Base-by-base conservation (phyloP, 2,329 filamentous ascomycete species). In the Paecilomyces niveus region DNA sequence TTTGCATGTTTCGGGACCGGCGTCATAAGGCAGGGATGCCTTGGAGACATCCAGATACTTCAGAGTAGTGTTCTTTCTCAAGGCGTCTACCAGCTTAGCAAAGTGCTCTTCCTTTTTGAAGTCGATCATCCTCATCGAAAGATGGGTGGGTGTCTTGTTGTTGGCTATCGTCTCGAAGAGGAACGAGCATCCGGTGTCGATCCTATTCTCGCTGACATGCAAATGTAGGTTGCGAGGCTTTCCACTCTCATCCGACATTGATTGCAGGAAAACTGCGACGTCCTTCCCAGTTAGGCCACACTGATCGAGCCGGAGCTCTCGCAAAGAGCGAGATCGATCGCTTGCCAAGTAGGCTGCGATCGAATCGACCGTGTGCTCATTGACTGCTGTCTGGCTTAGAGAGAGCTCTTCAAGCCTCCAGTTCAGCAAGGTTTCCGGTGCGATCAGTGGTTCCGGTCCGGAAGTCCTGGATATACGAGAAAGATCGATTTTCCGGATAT, bases 81-180 rank as follows among this genome's bases (percentile, higher is more conserved):
- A 66, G 1, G 87, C 86, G 59, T 83, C 74, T 6, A 89, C 77
- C 54, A 90, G 74, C 58, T 84, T 80, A 35, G 84, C 80, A 62
- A 89, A 89, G 58, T 85, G 80, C 10, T 81, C 76, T 65, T 88
- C 85, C 60, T 84, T 82, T 58, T 85, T 82, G 67, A 87, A 90
- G 67, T 89, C 87, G 35, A 89, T 82, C 73, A 88, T 84, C 35
- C 84, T 80, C 74, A 90, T 85, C 3, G 84, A 86, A 29, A 90
- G 70, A 63, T 84, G 83, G 2, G 85, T 80, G 1, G 87, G 87
- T 0, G 85, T 83, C 52, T 81, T 74, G 54, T 80, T 83, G 53
- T 83, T 71, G 5, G 71, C 72, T 62, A 81, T 76, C 6, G 76
- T 73, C 18, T 73, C 68, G 60, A 77, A 78, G 15, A 80, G 67